These are phyloP conservation scores for Rhododendron ovatum DNA, from an alignment of 148 eudicot genomes.

Conservation along the genomic window DNA sequence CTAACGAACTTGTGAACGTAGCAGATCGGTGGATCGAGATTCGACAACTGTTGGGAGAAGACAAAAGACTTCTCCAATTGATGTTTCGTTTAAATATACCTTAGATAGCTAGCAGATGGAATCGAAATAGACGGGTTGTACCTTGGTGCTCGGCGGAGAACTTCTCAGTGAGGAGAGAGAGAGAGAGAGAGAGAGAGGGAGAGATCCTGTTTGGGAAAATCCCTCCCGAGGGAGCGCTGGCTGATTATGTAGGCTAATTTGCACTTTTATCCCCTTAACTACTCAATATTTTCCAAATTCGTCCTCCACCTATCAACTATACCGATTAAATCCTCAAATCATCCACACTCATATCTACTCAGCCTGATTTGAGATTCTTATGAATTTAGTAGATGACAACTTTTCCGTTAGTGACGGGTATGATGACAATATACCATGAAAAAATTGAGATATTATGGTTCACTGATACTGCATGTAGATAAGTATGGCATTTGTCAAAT, in stretches of 20 bases:
- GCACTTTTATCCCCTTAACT: not conserved
- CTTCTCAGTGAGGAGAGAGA: not conserved
- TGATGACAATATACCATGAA: too few relatives aligned
- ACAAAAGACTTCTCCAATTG: not conserved
- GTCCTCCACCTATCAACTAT: not conserved
- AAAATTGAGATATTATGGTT: too few relatives aligned
- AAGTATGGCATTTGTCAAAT: too few relatives aligned
- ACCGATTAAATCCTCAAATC: not conserved
- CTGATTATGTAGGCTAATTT: not conserved
- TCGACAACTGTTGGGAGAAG: not conserved
- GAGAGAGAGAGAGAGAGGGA: not conserved
- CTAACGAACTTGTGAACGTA: not conserved
- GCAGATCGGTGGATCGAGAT: not conserved
- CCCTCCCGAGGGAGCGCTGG: not conserved
- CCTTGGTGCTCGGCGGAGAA: not conserved
- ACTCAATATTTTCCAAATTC: not conserved
- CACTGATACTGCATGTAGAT: too few relatives aligned
- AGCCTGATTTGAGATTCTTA: not conserved
- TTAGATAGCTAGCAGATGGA: not conserved
- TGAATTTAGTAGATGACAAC: too few relatives aligned
- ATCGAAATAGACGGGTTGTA: not conserved
- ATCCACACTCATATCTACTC: not conserved
- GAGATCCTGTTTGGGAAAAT: not conserved
- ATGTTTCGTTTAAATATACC: not conserved
- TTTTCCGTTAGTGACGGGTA: too few relatives aligned